A percentile compares a stretch with the other conserved stretches of the same genome.
phyloP scores from a whole-genome alignment of 768 basidiomycete genomes.

The Dacryopinax primogenitus region DNA sequence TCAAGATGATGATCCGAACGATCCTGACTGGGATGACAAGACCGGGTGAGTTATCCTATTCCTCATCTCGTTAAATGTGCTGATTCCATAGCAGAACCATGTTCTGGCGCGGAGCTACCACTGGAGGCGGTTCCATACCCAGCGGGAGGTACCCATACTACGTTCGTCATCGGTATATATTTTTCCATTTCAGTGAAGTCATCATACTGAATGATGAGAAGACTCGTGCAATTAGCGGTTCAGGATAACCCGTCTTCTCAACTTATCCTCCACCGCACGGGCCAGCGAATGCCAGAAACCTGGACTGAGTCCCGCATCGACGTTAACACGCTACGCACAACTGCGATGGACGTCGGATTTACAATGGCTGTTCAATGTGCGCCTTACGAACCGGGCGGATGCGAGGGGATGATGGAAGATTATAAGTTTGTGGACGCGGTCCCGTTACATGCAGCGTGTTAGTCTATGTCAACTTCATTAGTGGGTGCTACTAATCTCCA shows the following conservation, averaged over 20 bases:
- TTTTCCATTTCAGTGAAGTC: background rate
- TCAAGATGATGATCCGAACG: conserved; percentile 3
- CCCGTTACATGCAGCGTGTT: background rate
- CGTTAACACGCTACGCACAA: conserved; percentile 1
- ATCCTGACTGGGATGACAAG: conserved; percentile 11
- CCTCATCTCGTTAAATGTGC: background rate
- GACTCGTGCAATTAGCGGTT: background rate
- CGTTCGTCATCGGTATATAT: background rate
- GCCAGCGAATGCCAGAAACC: background rate
- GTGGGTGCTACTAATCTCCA: conserved; percentile 2
- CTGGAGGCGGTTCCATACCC: conserved; percentile 5
- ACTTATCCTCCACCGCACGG: background rate
- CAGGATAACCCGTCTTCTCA: background rate
- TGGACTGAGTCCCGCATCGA: conserved; percentile 18
- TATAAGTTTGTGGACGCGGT: background rate
- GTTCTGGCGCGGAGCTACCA: conserved; percentile 9
- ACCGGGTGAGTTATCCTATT: background rate
- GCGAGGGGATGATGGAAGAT: background rate
- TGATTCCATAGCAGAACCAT: background rate
- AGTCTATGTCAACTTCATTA: conserved; percentile 13
- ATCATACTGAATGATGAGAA: background rate
- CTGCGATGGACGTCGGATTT: conserved; percentile 2
- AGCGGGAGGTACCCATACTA: conserved; percentile 3
- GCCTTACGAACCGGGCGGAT: conserved; percentile 6
- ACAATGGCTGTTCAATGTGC: background rate